Evolutionary conservation across 2,329 filamentous ascomycete species (phyloP).

Genomic region (Dactylellina parvicollis): DNA sequence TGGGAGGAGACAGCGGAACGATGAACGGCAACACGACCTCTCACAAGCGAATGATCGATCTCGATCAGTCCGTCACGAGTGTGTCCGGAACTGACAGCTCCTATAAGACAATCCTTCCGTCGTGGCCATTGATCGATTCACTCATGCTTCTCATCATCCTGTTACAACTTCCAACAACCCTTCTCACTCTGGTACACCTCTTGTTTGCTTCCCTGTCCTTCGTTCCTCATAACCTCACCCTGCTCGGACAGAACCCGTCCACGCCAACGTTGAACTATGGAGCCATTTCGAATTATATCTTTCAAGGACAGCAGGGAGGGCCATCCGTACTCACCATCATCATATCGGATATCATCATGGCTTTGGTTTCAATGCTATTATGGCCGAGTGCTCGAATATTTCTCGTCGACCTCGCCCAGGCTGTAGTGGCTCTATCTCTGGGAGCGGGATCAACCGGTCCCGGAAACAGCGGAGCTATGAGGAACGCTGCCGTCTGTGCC

Average conservation of each 20-base stretch:
- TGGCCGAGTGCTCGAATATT: slow-evolving; percentile 67
- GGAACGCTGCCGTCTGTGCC: slow-evolving; percentile 67
- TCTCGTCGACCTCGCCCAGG: slow-evolving; percentile 67
- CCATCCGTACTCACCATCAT: slow-evolving; percentile 68
- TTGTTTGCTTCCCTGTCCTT: slow-evolving; percentile 69
- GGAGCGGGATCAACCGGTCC: slow-evolving; percentile 66
- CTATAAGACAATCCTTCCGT: slow-evolving; percentile 65
- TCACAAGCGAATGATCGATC: slow-evolving; percentile 57
- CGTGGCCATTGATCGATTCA: slow-evolving; percentile 68
- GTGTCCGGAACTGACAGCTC: slow-evolving; percentile 44
- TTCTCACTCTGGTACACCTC: slow-evolving; percentile 68
- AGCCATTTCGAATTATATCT: slow-evolving; percentile 62
- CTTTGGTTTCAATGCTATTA: slow-evolving; percentile 65
- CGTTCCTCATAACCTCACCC: slow-evolving; percentile 64
- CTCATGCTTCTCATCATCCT: slow-evolving; percentile 69
- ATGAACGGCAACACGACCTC: slow-evolving; percentile 52
- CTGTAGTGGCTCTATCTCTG: slow-evolving; percentile 68
- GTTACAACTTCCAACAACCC: slow-evolving; percentile 67
- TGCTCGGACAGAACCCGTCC: slow-evolving; percentile 63
- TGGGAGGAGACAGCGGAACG: slow-evolving; percentile 51
- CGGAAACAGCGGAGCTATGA: slow-evolving; percentile 64
- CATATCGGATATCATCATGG: slow-evolving; percentile 66
- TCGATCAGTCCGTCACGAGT: slow-evolving; percentile 55
- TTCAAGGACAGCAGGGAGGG: slow-evolving; percentile 67
- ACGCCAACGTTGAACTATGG: slow-evolving; percentile 66